phyloP scores from a whole-genome alignment of 2,329 filamentous ascomycete genomes.

The Penicillium sp. region DNA sequence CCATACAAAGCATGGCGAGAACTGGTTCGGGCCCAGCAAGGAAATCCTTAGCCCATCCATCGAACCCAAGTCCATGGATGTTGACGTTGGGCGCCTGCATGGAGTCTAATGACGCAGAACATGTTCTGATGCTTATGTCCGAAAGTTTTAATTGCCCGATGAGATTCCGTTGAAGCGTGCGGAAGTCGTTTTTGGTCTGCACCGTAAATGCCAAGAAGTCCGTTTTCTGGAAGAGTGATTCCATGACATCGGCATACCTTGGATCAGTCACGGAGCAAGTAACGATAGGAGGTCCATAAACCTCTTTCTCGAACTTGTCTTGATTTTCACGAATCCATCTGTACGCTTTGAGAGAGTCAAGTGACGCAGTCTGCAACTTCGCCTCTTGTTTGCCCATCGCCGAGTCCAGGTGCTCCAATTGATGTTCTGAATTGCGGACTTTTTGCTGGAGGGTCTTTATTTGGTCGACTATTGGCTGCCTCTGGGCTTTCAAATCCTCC shows the following conservation, averaged over 20 bases:
- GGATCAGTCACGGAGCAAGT: conserved; percentile 78
- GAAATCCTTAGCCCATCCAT: conserved; percentile 79
- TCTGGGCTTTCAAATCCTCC: conserved; percentile 45
- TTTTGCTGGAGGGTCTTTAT: conserved; percentile 41
- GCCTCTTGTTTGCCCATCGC: conserved; percentile 73
- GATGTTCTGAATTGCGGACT: conserved; percentile 49
- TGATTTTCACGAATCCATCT: conserved; percentile 79
- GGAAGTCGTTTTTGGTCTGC: conserved; percentile 76
- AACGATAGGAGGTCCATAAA: conserved; percentile 81
- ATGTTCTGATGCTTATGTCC: conserved; percentile 72
- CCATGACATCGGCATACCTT: conserved; percentile 65
- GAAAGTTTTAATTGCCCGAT: conserved; percentile 67
- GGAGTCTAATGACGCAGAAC: conserved; percentile 56
- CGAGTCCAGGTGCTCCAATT: conserved; percentile 68
- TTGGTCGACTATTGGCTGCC: conserved; percentile 34
- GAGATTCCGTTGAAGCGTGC: conserved; percentile 69
- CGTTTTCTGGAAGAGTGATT: conserved; percentile 58
- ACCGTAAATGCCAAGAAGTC: conserved; percentile 71
- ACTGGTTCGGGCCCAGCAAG: conserved; percentile 81
- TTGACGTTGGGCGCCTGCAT: conserved; percentile 62
- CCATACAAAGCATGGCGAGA: conserved; percentile 83
- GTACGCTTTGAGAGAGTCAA: conserved; percentile 73
- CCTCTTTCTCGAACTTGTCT: conserved; percentile 70
- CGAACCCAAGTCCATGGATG: conserved; percentile 66
- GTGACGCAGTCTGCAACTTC: conserved; percentile 64